phyloP scores from a whole-genome alignment of 306 rosid genomes.

The Glycine tomentella region DNA sequence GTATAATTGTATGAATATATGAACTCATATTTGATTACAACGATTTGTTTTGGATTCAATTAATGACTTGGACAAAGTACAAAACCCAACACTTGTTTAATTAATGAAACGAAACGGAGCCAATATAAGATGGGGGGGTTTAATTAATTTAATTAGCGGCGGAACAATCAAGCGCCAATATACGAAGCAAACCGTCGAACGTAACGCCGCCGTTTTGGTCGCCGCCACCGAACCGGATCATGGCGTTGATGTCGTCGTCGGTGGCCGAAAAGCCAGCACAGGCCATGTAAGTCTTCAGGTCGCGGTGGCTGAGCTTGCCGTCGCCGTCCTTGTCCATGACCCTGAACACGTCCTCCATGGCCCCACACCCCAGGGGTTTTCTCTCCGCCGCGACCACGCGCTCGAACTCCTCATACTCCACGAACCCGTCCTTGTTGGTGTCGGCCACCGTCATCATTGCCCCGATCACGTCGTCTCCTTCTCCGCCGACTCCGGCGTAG shows the following conservation, averaged over 20 bases:
- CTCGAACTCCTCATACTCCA: slow-evolving; percentile 92
- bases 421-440: slow-evolving; percentile 76
- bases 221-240: slow-evolving; percentile 76
- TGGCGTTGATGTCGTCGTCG: slow-evolving; percentile 75
- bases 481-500: slow-evolving; percentile 50
- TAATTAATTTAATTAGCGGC: not conserved
- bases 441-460: slow-evolving; percentile 88
- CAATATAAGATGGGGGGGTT: not conserved
- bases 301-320: slow-evolving; percentile 75
- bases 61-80: too few relatives aligned
- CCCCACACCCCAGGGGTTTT: slow-evolving; percentile 44
- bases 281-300: slow-evolving; percentile 73
- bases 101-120: not conserved
- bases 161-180: slow-evolving; percentile 64
- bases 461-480: slow-evolving; percentile 63
- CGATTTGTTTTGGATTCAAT: too few relatives aligned
- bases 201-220: slow-evolving; percentile 65
- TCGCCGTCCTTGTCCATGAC: slow-evolving; percentile 93
- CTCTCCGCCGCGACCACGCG: slow-evolving; percentile 56
- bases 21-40: not conserved
- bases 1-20: not conserved
- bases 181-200: slow-evolving; percentile 72
- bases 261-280: slow-evolving; percentile 64
- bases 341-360: slow-evolving; percentile 87
- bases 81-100: not conserved